Evolutionary conservation across 352 stramenopile species (phyloP), one percentile per base, ranked within the genome.

Genomic region (Aphanomyces cochlioides): DNA sequence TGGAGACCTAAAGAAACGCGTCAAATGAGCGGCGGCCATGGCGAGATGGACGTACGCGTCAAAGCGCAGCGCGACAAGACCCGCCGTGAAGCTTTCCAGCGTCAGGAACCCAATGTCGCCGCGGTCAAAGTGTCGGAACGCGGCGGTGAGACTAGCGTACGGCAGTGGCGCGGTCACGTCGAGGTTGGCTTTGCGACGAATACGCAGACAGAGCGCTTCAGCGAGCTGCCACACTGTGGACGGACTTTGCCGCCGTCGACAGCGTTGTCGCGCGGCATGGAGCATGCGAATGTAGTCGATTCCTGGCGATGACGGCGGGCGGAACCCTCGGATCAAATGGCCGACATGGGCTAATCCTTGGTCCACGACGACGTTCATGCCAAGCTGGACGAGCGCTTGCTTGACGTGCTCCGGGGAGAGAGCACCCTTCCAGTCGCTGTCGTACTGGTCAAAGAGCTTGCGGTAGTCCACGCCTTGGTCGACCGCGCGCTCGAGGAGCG

Each of bases 41-140:
- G 19, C n/a, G 7, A 2, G 37, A 6, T 38, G 7, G 21, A 53
- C 43, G 59, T 54, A 67, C 59, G 41, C 17, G 41, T 48, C 19
- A 34, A 84, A 88, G 36, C 85, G 71, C 41, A 93, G 64, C 12
- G 78, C 78, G 0, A 21, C 38, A 5, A 93, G 71, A 1, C 84
- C 86, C 36, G 19, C 64, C 6, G 53, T 56, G 15, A 93, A 37
- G 4, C 73, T 63, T 38, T 77, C 66, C 2, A 61, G 13, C 1
- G 75, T 84, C 38, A 93, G 47, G 36, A 88, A 90, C 0, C 82
- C 82, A 28, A 83, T 81, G 1, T 78, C 68, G 5, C 74, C 69
- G 17, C 74, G 82, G 53, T 93, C 83, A 53, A 93, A 93, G 59
- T 92, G 86, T 10, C 45, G 72, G 66, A 93, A 93, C 28, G 76